phyloP scores from a whole-genome alignment of 768 basidiomycete species.

The Xerocomellus dryophilus region DNA sequence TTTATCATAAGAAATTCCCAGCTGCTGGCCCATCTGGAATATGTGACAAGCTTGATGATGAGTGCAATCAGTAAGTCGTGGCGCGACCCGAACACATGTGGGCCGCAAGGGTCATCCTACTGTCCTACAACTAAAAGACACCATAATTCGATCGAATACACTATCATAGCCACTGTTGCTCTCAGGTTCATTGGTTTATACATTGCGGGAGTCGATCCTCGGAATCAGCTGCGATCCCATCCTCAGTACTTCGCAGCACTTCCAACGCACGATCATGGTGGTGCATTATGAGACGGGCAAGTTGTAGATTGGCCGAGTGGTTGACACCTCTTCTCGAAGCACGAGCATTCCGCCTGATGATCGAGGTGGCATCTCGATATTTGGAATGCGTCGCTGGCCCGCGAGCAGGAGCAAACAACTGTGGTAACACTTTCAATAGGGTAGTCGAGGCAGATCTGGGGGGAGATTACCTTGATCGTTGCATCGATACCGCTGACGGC shows the following conservation, averaged over 20 bases:
- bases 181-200: slow-evolving; percentile 27
- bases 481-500: slow-evolving; percentile 86
- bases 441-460: neutral
- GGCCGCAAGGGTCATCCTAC: neutral
- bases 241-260: slow-evolving; percentile 22
- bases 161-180: neutral
- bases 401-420: slow-evolving; percentile 66
- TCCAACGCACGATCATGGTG: slow-evolving; percentile 30
- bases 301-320: slow-evolving; percentile 20
- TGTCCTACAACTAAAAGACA: neutral
- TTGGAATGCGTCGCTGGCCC: slow-evolving; percentile 52
- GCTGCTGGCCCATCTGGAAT: neutral
- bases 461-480: slow-evolving; percentile 66
- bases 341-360: slow-evolving; percentile 54
- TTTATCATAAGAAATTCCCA: slow-evolving; percentile 32
- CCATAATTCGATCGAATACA: neutral
- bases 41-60: slow-evolving; percentile 2
- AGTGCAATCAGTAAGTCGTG: slow-evolving; percentile 7
- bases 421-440: neutral
- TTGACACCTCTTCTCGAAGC: slow-evolving; percentile 25
- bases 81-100: neutral
- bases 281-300: slow-evolving; percentile 32
- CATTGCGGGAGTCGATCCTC: slow-evolving; percentile 27
- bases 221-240: slow-evolving; percentile 22
- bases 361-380: slow-evolving; percentile 47